These are phyloP conservation scores for Populus hybrid DNA, from an alignment of 441 rosid species.

Conservation along the genomic window DNA sequence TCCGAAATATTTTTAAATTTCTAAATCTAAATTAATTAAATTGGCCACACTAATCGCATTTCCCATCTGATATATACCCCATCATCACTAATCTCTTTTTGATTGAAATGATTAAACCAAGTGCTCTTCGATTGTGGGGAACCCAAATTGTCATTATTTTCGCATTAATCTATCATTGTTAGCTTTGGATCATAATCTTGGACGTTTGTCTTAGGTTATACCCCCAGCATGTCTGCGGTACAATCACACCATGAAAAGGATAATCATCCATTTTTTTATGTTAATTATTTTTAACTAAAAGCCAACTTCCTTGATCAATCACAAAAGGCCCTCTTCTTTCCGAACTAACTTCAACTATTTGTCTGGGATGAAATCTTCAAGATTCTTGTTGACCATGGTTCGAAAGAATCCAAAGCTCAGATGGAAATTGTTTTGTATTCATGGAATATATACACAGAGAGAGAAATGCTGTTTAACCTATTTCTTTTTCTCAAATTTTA, in stretches of 20 bases:
- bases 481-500: no score
- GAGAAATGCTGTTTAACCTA: no score
- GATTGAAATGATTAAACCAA: not conserved
- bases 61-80: not conserved
- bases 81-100: not conserved
- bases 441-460: no score
- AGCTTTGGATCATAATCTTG: not conserved
- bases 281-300: conserved; percentile 1
- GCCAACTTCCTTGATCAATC: not conserved
- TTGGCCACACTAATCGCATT: not conserved
- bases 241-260: not conserved
- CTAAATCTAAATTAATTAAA: not conserved
- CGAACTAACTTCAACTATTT: not conserved
- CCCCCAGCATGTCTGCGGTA: not conserved
- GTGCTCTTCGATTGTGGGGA: not conserved
- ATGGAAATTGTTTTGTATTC: not conserved
- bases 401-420: not conserved
- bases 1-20: no score
- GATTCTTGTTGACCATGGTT: not conserved
- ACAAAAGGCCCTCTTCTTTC: not conserved
- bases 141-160: not conserved
- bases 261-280: not conserved
- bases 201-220: not conserved
- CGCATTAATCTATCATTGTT: not conserved
- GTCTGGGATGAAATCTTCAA: not conserved